Evolutionary conservation across 805 yeast genomes (phyloP).

Genomic region (Yamadazyma insecticola): DNA sequence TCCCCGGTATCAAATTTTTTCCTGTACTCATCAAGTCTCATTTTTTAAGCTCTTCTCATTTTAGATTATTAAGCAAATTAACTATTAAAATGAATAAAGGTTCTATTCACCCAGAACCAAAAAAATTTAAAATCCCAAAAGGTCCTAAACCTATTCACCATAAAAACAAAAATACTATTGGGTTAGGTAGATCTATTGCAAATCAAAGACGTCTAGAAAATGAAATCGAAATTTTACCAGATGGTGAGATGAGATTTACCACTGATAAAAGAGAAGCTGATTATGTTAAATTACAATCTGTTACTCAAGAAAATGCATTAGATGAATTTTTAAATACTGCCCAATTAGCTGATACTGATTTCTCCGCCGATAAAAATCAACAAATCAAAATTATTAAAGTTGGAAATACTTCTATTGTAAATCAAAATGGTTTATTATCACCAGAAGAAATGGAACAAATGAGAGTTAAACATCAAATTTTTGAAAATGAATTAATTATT

Average conservation of each 20-base stretch:
- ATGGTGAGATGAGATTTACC: constrained; percentile 85
- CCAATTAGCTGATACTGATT: constrained; percentile 92
- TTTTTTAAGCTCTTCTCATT: background rate
- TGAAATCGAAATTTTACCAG: constrained; percentile 67
- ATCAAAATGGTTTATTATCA: constrained; percentile 48
- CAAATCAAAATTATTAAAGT: constrained; percentile 81
- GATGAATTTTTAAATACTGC: constrained; percentile 96
- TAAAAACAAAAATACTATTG: constrained; percentile 78
- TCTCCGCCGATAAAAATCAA: constrained; percentile 83
- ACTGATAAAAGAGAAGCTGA: constrained; percentile 79
- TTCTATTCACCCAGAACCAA: constrained; percentile 42
- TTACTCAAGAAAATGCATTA: constrained; percentile 88
- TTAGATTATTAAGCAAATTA: background rate
- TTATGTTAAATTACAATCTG: constrained; percentile 89
- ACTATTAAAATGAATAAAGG: constrained; percentile 27
- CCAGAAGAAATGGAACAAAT: constrained; percentile 61
- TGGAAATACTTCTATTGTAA: constrained; percentile 44
- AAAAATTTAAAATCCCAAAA: constrained; percentile 83
- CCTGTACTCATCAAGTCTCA: too few relatives aligned
- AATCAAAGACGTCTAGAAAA: constrained; percentile 69
- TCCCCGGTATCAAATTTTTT: too few relatives aligned
- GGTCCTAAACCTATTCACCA: constrained; percentile 90
- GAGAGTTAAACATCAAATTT: constrained; percentile 59
- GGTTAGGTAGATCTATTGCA: constrained; percentile 79
- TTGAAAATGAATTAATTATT: constrained; percentile 69